phyloP scores from a whole-genome alignment of 768 basidiomycete genomes.

The Coprinellus micaceus region DNA sequence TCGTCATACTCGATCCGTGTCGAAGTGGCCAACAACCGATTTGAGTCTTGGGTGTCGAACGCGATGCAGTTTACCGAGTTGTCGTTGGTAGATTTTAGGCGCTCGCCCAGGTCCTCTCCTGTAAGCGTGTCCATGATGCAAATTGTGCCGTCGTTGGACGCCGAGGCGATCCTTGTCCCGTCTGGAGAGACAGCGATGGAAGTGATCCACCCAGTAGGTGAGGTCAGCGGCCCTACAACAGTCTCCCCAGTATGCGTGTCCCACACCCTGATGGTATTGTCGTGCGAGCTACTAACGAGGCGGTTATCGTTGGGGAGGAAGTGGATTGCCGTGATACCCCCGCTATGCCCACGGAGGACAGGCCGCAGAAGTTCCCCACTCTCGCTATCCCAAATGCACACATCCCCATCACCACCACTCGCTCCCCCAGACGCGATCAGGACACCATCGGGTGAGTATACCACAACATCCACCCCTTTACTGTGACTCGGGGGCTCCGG shows the following conservation, averaged over 20 bases:
- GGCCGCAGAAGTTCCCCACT: conserved; percentile 5
- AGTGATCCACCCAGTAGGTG: conserved; percentile 15
- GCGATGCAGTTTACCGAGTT: conserved; percentile 12
- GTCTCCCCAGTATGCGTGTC: conserved; percentile 13
- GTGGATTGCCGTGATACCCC: conserved; percentile 15
- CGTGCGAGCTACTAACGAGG: conserved; percentile 21
- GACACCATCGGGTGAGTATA: conserved; percentile 18
- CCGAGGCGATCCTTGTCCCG: conserved; percentile 16
- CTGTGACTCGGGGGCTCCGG: conserved; percentile 6
- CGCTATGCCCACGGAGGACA: conserved; percentile 16
- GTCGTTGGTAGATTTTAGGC: conserved; percentile 26
- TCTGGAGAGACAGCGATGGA: conserved; percentile 21
- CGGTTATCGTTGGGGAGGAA: conserved; percentile 17
- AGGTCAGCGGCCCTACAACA: conserved; percentile 1
- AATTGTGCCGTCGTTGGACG: conserved; percentile 16
- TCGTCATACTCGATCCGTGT: conserved; percentile 10
- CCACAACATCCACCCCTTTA: conserved; percentile 16
- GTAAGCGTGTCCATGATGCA: conserved; percentile 17
- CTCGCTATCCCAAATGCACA: conserved; percentile 17
- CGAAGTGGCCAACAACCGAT: conserved; percentile 17
- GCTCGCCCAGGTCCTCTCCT: conserved; percentile 15
- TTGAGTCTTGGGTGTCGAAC: conserved; percentile 19
- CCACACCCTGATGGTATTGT: conserved; percentile 24
- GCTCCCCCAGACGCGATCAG: conserved; percentile 17
- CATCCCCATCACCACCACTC: conserved; percentile 6